phyloP scores from a whole-genome alignment of 2,329 filamentous ascomycete species.

The Fusarium torreyae region DNA sequence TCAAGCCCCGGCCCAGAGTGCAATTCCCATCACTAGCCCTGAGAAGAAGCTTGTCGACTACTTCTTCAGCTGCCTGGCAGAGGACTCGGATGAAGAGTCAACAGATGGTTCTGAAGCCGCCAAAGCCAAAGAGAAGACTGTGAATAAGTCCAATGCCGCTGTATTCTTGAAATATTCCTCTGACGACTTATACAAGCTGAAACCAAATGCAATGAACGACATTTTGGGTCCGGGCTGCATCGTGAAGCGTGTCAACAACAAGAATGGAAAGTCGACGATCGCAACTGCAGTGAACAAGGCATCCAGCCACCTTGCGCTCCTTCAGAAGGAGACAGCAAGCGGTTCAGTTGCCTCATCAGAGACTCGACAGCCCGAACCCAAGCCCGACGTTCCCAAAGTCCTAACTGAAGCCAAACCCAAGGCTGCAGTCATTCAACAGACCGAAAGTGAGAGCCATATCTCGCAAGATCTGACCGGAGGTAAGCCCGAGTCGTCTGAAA shows the following conservation, averaged over 20 bases:
- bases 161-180: constrained; percentile 6
- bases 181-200: constrained; percentile 26
- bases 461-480: constrained; percentile 15
- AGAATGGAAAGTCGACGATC: neutral
- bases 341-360: neutral
- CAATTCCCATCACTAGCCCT: neutral
- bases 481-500: constrained; percentile 19
- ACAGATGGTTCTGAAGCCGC: neutral
- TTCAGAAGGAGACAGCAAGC: neutral
- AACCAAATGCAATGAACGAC: constrained; percentile 3
- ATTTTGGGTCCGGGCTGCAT: neutral
- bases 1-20: neutral
- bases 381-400: neutral
- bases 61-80: constrained; percentile 39
- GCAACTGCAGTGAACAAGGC: neutral
- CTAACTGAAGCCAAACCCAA: constrained; percentile 19
- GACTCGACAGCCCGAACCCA: neutral
- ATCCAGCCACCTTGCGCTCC: neutral
- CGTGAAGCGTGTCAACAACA: neutral
- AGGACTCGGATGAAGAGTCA: constrained; percentile 12
- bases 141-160: neutral
- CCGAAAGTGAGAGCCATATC: neutral
- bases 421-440: neutral
- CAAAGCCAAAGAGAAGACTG: constrained; percentile 1
- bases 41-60: constrained; percentile 28